phyloP scores from a whole-genome alignment of 106 monocot species.

The Dendrobium huoshanense region DNA sequence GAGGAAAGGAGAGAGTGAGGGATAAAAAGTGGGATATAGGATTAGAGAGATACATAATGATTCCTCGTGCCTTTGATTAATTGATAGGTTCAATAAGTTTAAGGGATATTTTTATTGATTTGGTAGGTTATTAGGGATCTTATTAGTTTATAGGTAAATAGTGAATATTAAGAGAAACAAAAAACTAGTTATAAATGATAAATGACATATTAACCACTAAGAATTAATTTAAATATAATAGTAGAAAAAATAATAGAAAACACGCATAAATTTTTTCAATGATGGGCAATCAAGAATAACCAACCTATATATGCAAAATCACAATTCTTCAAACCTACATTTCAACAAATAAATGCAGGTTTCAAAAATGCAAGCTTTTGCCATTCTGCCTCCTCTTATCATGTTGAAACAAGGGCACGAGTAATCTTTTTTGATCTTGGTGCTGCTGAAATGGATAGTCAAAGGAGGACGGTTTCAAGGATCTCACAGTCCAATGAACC shows the following conservation, averaged over 20 bases:
- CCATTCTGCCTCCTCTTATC: conserved; percentile 32
- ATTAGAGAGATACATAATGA: too few relatives aligned
- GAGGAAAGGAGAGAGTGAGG: too few relatives aligned
- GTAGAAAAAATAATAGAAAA: too few relatives aligned
- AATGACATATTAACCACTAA: background rate
- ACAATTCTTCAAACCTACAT: background rate
- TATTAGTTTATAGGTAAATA: too few relatives aligned
- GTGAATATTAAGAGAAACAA: background rate
- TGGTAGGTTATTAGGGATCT: too few relatives aligned
- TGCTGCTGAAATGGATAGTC: conserved; percentile 30
- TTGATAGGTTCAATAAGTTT: too few relatives aligned
- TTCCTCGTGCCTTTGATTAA: too few relatives aligned
- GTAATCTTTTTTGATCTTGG: conserved; percentile 66
- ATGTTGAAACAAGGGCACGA: conserved; percentile 75
- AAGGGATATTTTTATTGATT: too few relatives aligned
- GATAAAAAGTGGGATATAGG: too few relatives aligned
- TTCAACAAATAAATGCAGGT: conserved; percentile 19
- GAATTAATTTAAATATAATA: background rate
- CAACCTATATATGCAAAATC: too few relatives aligned
- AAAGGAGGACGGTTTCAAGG: conserved; percentile 28
- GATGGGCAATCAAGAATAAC: too few relatives aligned
- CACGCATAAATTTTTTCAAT: too few relatives aligned
- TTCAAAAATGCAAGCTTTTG: conserved; percentile 31
- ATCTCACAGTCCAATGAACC: conserved; percentile 34
- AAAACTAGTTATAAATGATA: background rate